These are phyloP conservation scores for Lycium ferocissimum DNA, from an alignment of 257 asterid species.

Conservation along the genomic window DNA sequence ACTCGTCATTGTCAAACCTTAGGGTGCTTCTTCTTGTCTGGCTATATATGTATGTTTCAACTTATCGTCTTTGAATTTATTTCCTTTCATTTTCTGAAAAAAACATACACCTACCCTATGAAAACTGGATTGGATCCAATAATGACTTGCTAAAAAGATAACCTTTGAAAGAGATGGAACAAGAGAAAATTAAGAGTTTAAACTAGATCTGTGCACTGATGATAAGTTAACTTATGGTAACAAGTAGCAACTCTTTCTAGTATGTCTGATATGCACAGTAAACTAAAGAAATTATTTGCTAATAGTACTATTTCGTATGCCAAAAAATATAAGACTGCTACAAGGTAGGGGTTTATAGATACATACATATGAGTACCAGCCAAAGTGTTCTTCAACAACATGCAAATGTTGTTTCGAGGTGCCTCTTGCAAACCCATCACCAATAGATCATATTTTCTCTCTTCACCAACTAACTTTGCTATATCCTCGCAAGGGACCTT, in stretches of 20 bases:
- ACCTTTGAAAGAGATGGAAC: not conserved
- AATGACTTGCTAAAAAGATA: not conserved
- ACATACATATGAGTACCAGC: constrained; percentile 59
- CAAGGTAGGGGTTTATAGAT: not conserved
- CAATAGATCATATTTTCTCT: constrained; percentile 58
- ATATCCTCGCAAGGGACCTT: constrained; percentile 63
- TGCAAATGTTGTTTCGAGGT: constrained; percentile 51
- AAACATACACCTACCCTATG: not conserved
- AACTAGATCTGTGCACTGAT: not conserved
- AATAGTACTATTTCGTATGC: too few relatives aligned
- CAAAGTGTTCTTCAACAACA: constrained; percentile 51
- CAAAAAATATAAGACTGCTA: not conserved
- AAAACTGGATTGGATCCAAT: not conserved
- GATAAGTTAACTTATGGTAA: not conserved
- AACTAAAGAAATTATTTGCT: not conserved
- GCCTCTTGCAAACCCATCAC: constrained; percentile 81
- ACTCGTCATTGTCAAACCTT: not conserved
- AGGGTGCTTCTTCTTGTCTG: not conserved
- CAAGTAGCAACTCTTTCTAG: not conserved
- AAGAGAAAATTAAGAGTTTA: not conserved
- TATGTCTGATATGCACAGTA: not conserved
- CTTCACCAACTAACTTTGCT: constrained; percentile 53
- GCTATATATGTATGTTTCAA: not conserved
- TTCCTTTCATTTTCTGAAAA: not conserved
- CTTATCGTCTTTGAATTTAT: constrained; percentile 4